Evolutionary conservation across 768 basidiomycete species (phyloP).

Genomic region (Boletellus emodensis): DNA sequence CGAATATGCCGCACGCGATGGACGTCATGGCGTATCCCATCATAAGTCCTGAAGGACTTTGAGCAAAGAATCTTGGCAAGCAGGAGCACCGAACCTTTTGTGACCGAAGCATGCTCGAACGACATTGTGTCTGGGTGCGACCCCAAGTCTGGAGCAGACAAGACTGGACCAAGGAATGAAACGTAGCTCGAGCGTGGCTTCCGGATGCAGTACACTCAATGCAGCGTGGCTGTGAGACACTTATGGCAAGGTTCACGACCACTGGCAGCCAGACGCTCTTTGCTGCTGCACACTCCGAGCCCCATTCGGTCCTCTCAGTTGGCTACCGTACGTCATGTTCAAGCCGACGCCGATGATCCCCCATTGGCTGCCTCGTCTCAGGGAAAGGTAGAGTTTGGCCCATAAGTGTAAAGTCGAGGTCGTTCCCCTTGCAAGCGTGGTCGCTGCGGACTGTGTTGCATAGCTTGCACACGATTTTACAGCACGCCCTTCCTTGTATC

Average conservation of each 20-base stretch:
- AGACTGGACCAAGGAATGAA: not conserved
- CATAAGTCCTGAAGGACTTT: conserved; percentile 61
- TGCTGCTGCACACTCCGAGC: too few relatives aligned
- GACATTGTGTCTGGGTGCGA: conserved; percentile 45
- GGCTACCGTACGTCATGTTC: not conserved
- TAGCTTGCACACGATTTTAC: not conserved
- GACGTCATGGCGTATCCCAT: conserved; percentile 65
- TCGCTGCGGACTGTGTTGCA: not conserved
- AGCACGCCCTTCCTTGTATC: not conserved
- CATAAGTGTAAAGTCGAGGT: not conserved
- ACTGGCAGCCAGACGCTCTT: too few relatives aligned
- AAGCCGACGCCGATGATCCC: not conserved
- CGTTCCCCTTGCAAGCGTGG: not conserved
- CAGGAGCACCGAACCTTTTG: conserved; percentile 57
- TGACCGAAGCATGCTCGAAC: conserved; percentile 79
- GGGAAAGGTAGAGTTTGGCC: not conserved
- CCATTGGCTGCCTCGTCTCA: not conserved
- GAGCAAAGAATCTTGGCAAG: not conserved
- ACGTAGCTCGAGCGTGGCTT: not conserved
- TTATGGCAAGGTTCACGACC: not conserved
- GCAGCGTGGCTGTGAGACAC: conserved; percentile 13
- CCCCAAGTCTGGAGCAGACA: not conserved
- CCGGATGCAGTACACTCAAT: not conserved
- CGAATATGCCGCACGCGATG: conserved; percentile 72
- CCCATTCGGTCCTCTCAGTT: too few relatives aligned